These are phyloP conservation scores for Pilaira anomala DNA, from an alignment of 192 early-diverging fungal species.

Conservation along the genomic window DNA sequence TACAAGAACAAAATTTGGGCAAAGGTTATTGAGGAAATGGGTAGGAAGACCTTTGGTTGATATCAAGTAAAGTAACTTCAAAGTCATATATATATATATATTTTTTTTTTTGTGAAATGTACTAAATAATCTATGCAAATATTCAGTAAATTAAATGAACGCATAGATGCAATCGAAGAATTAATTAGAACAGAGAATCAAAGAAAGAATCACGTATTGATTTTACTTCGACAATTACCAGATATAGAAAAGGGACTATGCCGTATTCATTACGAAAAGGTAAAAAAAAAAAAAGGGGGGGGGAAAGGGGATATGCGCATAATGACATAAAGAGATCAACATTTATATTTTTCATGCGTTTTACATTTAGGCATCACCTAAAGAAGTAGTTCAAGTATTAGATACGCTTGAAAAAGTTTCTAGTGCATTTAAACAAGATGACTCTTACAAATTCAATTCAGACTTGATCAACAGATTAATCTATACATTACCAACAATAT, in stretches of 20 bases:
- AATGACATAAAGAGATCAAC: background rate
- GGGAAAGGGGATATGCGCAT: too few species aligned
- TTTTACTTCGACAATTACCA: constrained; percentile 46
- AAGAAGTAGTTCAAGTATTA: constrained; percentile 56
- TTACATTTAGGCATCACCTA: constrained; percentile 50
- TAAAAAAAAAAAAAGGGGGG: constrained; percentile 21
- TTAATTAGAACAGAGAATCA: constrained; percentile 35
- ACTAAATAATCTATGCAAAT: background rate
- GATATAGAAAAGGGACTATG: constrained; percentile 67
- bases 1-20: constrained; percentile 64
- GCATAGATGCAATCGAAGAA: constrained; percentile 62
- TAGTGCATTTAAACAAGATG: constrained; percentile 12
- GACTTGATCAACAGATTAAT: constrained; percentile 35
- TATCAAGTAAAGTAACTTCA: constrained; percentile 23
- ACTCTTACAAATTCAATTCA: constrained; percentile 27
- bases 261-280: constrained; percentile 62
- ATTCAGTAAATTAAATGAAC: constrained; percentile 42
- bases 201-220: constrained; percentile 35
- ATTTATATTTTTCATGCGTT: background rate
- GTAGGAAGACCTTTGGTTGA: constrained; percentile 62
- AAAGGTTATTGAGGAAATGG: constrained; percentile 66
- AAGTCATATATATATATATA: background rate
- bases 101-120: too few species aligned
- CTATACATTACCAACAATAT: constrained; percentile 38
- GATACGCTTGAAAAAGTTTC: constrained; percentile 45